Evolutionary conservation across 2,329 filamentous ascomycete species (phyloP).

Genomic region (Cytospora leucostoma): DNA sequence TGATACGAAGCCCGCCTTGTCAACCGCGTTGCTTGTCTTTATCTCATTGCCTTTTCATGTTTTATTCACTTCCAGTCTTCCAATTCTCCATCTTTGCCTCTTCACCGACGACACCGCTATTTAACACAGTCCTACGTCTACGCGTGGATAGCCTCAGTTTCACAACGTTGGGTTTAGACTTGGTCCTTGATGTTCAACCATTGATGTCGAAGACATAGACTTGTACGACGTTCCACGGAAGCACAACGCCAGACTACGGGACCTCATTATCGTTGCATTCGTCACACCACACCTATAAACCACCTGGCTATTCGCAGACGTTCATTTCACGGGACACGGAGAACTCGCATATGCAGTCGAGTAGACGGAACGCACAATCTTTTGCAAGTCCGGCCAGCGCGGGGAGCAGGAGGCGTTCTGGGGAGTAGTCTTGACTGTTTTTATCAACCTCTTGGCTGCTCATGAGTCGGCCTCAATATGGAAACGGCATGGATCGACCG

Average conservation of each 20-base stretch:
- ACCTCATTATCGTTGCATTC: slow-evolving; percentile 22
- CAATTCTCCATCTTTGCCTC: slow-evolving; percentile 1
- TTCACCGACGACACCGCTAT: slow-evolving; percentile 6
- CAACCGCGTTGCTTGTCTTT: background rate
- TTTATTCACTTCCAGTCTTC: slow-evolving; percentile 2
- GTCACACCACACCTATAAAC: slow-evolving; percentile 16
- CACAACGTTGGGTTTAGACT: slow-evolving; percentile 5
- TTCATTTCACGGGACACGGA: slow-evolving; percentile 7
- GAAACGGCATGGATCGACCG: slow-evolving; percentile 52
- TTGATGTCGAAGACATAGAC: background rate
- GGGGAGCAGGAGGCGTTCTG: slow-evolving; percentile 25
- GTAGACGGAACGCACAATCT: slow-evolving; percentile 15
- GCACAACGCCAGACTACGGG: slow-evolving; percentile 20
- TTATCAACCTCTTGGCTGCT: slow-evolving; percentile 32
- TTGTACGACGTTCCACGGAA: slow-evolving; percentile 9
- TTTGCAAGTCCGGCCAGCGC: slow-evolving; percentile 13
- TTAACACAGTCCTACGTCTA: slow-evolving; percentile 1
- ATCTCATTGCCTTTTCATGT: slow-evolving; percentile 1
- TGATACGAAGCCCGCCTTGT: background rate
- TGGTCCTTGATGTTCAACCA: slow-evolving; percentile 1
- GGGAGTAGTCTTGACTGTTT: slow-evolving; percentile 29
- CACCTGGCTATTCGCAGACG: slow-evolving; percentile 18
- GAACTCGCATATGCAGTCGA: slow-evolving; percentile 33
- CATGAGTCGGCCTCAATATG: slow-evolving; percentile 61
- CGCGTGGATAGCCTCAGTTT: slow-evolving; percentile 8